phyloP scores from a whole-genome alignment of 108 stramenopile genomes.

The Poteriospumella lacustris region DNA sequence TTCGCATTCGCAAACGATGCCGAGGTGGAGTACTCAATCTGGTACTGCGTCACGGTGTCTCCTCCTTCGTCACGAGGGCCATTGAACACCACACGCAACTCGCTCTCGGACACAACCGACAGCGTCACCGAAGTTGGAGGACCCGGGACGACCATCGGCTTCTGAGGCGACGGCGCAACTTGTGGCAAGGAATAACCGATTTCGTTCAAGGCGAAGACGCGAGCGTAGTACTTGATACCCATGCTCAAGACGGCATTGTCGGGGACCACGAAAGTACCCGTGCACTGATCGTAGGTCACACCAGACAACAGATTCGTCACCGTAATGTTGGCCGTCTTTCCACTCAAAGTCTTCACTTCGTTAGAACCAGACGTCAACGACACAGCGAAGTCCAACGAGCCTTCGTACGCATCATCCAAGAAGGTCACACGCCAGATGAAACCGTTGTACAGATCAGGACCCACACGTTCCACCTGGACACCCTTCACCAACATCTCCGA shows the following conservation, averaged over 20 bases:
- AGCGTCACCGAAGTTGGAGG: slow-evolving; percentile 64
- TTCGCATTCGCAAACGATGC: slow-evolving; percentile 44
- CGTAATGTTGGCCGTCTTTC: slow-evolving; percentile 21
- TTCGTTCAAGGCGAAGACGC: slow-evolving; percentile 67
- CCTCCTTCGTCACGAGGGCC: slow-evolving; percentile 73
- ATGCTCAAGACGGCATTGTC: slow-evolving; percentile 57
- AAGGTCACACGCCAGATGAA: slow-evolving; percentile 74
- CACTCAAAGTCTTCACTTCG: slow-evolving; percentile 29
- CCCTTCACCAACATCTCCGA: slow-evolving; percentile 52
- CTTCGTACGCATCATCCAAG: slow-evolving; percentile 60
- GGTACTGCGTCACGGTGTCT: slow-evolving; percentile 63
- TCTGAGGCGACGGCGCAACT: slow-evolving; percentile 36
- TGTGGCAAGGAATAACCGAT: slow-evolving; percentile 65
- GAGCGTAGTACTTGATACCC: slow-evolving; percentile 66
- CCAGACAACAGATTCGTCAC: slow-evolving; percentile 46
- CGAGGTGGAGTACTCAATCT: slow-evolving; percentile 64
- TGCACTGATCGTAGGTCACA: slow-evolving; percentile 52
- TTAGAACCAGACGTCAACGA: slow-evolving; percentile 45
- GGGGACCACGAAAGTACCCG: slow-evolving; percentile 62
- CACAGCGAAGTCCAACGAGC: slow-evolving; percentile 54
- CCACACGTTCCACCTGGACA: slow-evolving; percentile 65
- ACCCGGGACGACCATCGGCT: slow-evolving; percentile 65
- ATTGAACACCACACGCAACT: slow-evolving; percentile 64
- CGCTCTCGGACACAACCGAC: slow-evolving; percentile 59
- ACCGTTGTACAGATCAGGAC: slow-evolving; percentile 46